Evolutionary conservation across 306 rosid species (phyloP).

Genomic region (Biancaea sappan): DNA sequence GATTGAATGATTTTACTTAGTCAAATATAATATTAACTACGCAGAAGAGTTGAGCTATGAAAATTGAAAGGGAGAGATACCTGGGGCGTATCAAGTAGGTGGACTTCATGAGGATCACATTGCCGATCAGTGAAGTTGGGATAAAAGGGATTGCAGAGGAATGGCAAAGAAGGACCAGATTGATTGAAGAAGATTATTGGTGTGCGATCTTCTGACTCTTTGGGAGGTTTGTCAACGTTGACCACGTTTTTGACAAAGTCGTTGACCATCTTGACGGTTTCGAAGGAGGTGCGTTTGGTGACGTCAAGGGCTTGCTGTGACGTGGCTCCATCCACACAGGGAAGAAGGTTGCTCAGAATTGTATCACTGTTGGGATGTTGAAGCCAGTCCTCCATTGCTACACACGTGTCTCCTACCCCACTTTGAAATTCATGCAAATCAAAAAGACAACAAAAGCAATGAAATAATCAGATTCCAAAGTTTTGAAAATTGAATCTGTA

Average conservation of each 20-base stretch:
- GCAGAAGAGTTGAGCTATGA: too few relatives aligned
- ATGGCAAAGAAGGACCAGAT: conserved; percentile 53
- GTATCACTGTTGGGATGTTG: conserved; percentile 39
- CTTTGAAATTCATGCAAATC: conserved; percentile 16
- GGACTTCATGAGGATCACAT: conserved; percentile 40
- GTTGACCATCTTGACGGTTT: conserved; percentile 48
- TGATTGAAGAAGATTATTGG: conserved; percentile 48
- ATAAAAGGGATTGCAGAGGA: conserved; percentile 50
- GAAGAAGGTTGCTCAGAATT: conserved; percentile 42
- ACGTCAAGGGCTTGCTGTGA: conserved; percentile 17
- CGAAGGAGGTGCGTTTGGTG: conserved; percentile 38
- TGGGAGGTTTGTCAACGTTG: conserved; percentile 47
- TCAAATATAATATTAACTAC: too few relatives aligned
- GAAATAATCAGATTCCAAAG: not conserved
- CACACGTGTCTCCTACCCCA: conserved; percentile 55
- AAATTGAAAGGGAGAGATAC: too few relatives aligned
- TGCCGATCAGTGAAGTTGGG: conserved; percentile 37
- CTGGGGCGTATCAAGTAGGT: conserved; percentile 36
- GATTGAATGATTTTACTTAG: too few relatives aligned
- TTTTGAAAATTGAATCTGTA: too few relatives aligned
- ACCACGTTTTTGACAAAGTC: conserved; percentile 47
- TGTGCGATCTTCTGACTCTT: too few relatives aligned
- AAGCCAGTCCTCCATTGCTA: conserved; percentile 63
- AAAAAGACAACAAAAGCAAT: not conserved
- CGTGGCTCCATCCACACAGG: conserved; percentile 40